Evolutionary conservation across 2,329 filamentous ascomycete species (phyloP), one percentile per base, ranked within the genome.

Genomic region (Diaporthe longicolla): DNA sequence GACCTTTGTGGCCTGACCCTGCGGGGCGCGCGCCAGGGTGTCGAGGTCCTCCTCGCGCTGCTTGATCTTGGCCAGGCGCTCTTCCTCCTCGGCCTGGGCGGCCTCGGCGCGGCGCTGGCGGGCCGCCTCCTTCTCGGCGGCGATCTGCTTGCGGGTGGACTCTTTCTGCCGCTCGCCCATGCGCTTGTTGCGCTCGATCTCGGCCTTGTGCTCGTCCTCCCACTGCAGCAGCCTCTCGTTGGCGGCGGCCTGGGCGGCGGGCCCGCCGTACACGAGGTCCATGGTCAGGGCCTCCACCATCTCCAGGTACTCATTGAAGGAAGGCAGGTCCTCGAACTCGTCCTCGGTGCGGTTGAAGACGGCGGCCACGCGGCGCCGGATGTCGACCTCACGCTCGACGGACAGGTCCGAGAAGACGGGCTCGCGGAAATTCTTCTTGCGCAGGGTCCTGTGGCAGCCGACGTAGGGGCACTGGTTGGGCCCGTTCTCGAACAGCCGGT

Each of bases 241-340:
- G 63, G 82, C 82, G n/a, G 77, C 75, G 50, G 74, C 74, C 29
- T 79, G 78, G 13, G 91, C 90, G 0, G 92, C 88, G 74, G 95
- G 91, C 57, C 86, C 88, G 55, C 92, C 91, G 77, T 91, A 88
- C 70, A 98, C 93, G 13, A 99, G 88, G 81, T 98, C 96, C 84
- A 95, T 95, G 1, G 95, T 95, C 76, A 98, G 89, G 77, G 93
- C 91, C 85, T 99, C 97, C 52, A 98, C 94, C 80, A 94, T 92
- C 83, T 98, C 95, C 17, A 99, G 91, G 85, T 98, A 98, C 83
- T 98, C 93, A 84, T 99, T 98, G 87, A 93, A 99, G 80, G 92
- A 93, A 57, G 90, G 86, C 74, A 98, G 88, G 2, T 90, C 91
- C 82, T 97, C 93, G 79, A 99, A 99, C 82, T 99, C 97, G 76